These are phyloP conservation scores for Andrographis paniculata DNA, from an alignment of 305 asterid species.

Conservation along the genomic window DNA sequence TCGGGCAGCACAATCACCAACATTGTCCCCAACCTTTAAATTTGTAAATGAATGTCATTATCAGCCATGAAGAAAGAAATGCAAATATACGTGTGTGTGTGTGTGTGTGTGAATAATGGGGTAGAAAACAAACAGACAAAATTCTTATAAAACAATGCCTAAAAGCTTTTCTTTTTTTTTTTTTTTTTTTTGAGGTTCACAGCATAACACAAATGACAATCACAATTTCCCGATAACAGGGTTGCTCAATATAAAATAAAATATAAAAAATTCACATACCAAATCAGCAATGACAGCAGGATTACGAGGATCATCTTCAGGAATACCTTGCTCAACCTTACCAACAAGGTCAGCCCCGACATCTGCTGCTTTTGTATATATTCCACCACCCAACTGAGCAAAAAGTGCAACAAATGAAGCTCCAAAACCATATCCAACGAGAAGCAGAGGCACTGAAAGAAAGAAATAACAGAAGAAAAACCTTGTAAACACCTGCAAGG, in stretches of 20 bases:
- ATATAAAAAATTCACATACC: slow-evolving; percentile 36
- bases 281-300: slow-evolving; percentile 99
- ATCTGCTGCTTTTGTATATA: slow-evolving; percentile 98
- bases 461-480: slow-evolving; percentile 20
- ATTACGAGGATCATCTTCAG: slow-evolving; percentile 99
- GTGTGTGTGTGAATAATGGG: too few species aligned
- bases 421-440: slow-evolving; percentile 99
- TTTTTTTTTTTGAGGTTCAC: too few species aligned
- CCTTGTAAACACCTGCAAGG: slow-evolving; percentile 10
- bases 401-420: slow-evolving; percentile 99
- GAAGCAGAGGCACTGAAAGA: slow-evolving; percentile 92
- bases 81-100: too few species aligned
- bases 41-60: slow-evolving; percentile 16
- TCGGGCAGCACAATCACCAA: slow-evolving; percentile 99
- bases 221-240: slow-evolving; percentile 10
- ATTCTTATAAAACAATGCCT: too few species aligned
- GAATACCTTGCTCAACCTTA: slow-evolving; percentile 98
- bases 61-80: slow-evolving; percentile 6
- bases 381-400: slow-evolving; percentile 99
- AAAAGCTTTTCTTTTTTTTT: too few species aligned
- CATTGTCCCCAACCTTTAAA: slow-evolving; percentile 95
- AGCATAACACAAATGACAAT: background rate
- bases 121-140: too few species aligned
- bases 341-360: slow-evolving; percentile 99
- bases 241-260: slow-evolving; percentile 11